phyloP scores from a whole-genome alignment of 257 asterid genomes.

The Prunella vulgaris region DNA sequence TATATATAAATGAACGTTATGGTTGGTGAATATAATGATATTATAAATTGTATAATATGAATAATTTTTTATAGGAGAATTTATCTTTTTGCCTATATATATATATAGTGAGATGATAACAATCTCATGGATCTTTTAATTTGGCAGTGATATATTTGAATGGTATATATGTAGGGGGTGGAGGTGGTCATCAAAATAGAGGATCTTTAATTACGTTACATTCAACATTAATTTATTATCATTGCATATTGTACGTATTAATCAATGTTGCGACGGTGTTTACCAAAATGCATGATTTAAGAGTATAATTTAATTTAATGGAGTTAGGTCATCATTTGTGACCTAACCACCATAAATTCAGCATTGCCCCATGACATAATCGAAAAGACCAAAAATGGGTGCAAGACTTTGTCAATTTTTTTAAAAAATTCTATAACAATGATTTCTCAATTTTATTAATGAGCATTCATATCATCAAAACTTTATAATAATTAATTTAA shows the following conservation, averaged over 20 bases:
- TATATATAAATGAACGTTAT: too few species aligned
- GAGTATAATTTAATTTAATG: neutral
- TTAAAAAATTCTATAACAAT: neutral
- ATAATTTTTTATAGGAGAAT: too few species aligned
- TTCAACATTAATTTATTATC: conserved; percentile 13
- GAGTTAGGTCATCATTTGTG: conserved; percentile 27
- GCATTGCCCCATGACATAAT: neutral
- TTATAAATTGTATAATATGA: too few species aligned
- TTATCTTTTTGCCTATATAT: too few species aligned
- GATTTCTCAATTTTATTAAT: neutral
- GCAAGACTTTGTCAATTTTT: neutral
- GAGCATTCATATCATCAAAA: neutral
- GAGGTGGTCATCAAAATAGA: neutral
- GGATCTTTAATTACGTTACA: conserved; percentile 23
- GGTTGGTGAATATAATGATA: too few species aligned
- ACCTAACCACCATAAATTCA: conserved; percentile 17
- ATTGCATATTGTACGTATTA: neutral
- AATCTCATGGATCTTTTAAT: neutral
- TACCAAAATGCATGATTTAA: neutral
- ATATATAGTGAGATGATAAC: too few species aligned
- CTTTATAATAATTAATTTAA: neutral
- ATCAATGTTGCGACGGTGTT: conserved; percentile 13
- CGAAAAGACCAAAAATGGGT: neutral
- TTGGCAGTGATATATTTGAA: neutral
- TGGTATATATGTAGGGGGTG: neutral